Evolutionary conservation across 192 early-diverging fungal species (phyloP), one percentile per base, ranked within the genome.

Genomic region (Coemansia sp.): DNA sequence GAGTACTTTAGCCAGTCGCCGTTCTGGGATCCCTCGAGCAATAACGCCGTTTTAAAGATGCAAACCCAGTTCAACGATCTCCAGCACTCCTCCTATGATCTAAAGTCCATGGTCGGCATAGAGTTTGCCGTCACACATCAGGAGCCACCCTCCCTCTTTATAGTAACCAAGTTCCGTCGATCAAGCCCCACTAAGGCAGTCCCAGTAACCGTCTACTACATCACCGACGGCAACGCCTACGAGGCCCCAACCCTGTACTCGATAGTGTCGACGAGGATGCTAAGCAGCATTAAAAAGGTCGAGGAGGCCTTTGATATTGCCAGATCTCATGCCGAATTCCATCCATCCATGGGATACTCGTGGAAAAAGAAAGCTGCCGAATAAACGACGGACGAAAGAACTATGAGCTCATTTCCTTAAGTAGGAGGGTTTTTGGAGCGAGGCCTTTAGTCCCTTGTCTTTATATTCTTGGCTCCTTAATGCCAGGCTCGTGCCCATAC

Each of bases 1-100:
- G 89, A 91, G 72, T 93, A 93, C 66, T 93, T 93, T 81, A 87
- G 87, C 23, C 77, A 84, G 66, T 93, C 91, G 18, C 90, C 91
- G 3, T 93, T 93, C 75, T 93, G 91, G 90, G 91, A 93, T 65
- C 72, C 86, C 13, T 82, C 87, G 23, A 88, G 90, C 78, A 93
- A 91, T 69, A 93, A 93, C 65, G 87, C 87, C 2, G 82, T 87
- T n/a, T 69, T 93, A 4, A 77, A 84, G 61, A 93, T 93, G 91
- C 91, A 93, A 62, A 93, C 90, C 33, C 89, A 89, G 70, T 91
- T 86, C 76, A 93, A 91, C 61, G 90, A 89, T 36, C 66, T 93
- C 25, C 72, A 84, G 64, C 85, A 76, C 31, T 61, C 67, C 11
- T 70, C 73, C 2, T 70, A 74, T 33, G 68, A 73, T 8, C 37